Percentiles rank a stretch among this genome's conserved stretches.
These are phyloP conservation scores for Knufia petricola DNA, from an alignment of 2,329 filamentous ascomycete species.

Conservation along the genomic window DNA sequence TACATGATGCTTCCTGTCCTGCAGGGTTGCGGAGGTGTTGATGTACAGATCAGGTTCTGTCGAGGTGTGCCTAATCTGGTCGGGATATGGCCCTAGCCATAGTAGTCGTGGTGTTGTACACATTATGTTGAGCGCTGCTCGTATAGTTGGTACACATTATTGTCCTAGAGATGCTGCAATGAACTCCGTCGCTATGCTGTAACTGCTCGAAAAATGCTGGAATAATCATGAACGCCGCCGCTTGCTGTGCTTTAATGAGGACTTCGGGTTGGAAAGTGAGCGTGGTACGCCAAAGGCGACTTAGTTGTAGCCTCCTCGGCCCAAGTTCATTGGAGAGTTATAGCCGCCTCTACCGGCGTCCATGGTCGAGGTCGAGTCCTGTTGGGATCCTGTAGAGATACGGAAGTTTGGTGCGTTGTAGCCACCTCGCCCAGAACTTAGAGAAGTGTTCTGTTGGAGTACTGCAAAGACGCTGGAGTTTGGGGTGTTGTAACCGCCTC, in stretches of 20 bases:
- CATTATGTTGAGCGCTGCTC: neutral
- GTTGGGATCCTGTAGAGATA: no score
- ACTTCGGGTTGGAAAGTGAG: no score
- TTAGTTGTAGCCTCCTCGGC: slow-evolving; percentile 30
- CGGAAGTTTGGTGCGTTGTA: no score
- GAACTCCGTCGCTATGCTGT: slow-evolving; percentile 5
- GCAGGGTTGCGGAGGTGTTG: neutral
- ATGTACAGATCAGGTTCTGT: neutral
- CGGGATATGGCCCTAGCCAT: neutral
- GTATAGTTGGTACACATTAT: neutral
- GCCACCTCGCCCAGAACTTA: slow-evolving; percentile 17
- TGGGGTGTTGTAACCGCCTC: slow-evolving; percentile 26
- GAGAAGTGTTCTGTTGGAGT: slow-evolving; percentile 29
- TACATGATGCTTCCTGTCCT: neutral
- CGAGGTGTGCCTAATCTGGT: neutral
- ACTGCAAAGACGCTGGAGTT: slow-evolving; percentile 28
- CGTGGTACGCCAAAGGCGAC: no score
- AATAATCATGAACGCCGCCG: slow-evolving; percentile 13
- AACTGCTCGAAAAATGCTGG: slow-evolving; percentile 12
- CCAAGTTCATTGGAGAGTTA: slow-evolving; percentile 22
- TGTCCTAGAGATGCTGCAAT: neutral
- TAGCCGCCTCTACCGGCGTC: slow-evolving; percentile 23
- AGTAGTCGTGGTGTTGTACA: neutral
- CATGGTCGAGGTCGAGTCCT: no score
- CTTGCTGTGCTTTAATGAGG: slow-evolving; percentile 6